Conservation (phyloP, 495 filamentous ascomycete genomes). For the Hypomontagnella monticulosa region DNA sequence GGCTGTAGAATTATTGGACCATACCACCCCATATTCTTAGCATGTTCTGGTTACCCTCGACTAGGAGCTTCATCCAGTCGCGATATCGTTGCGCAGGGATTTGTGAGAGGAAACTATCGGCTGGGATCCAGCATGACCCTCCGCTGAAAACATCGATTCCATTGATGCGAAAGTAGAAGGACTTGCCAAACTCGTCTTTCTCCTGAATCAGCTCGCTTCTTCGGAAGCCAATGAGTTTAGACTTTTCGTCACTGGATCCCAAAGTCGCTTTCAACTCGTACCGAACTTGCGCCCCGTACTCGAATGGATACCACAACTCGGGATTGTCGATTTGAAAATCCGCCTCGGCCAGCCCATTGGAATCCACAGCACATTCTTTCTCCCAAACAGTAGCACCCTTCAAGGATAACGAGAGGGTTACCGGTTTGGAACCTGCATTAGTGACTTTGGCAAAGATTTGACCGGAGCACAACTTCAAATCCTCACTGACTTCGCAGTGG, state of each 20-base stretch:
- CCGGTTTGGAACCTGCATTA: conserved; percentile 50
- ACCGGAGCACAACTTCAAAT: conserved; percentile 51
- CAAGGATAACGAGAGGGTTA: conserved; percentile 53
- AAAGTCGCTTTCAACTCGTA: conserved; percentile 66
- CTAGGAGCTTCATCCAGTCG: conserved; percentile 71
- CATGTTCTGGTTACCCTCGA: conserved; percentile 74
- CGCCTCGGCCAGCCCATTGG: conserved; percentile 50
- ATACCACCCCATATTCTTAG: conserved; percentile 74
- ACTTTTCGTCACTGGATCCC: conserved; percentile 41
- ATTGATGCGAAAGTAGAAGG: conserved; percentile 80
- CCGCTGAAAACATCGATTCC: conserved; percentile 75
- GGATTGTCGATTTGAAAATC: conserved; percentile 64
- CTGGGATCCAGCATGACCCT: conserved; percentile 81
- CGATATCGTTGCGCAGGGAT: conserved; percentile 66
- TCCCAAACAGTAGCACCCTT: conserved; percentile 53
- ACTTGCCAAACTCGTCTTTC: conserved; percentile 67
- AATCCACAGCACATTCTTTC: conserved; percentile 61
- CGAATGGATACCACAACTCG: conserved; percentile 76
- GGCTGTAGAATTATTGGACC: conserved; percentile 58
- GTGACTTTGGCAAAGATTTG: conserved; percentile 57
- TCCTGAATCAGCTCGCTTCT: conserved; percentile 68
- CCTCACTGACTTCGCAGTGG: conserved; percentile 58
- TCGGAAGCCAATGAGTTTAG: conserved; percentile 64
- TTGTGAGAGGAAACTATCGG: conserved; percentile 71
- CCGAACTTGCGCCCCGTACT: conserved; percentile 71